phyloP scores from a whole-genome alignment of 345 rosid genomes.

The Hibiscus trionum region DNA sequence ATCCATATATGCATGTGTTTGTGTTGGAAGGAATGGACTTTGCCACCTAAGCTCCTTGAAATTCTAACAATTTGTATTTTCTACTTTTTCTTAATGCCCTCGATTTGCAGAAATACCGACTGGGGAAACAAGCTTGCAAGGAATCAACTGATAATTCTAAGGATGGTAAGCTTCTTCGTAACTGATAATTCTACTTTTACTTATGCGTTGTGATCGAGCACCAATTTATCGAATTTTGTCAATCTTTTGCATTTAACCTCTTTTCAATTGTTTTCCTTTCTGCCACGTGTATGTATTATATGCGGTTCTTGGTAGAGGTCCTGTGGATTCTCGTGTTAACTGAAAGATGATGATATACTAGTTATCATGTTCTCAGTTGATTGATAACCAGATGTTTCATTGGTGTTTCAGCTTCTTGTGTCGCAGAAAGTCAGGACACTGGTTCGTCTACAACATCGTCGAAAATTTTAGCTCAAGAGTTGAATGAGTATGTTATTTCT shows the following conservation, averaged over 20 bases:
- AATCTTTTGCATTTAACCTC: not conserved
- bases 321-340: not conserved
- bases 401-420: constrained; percentile 50
- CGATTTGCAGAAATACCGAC: constrained; percentile 64
- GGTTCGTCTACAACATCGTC: constrained; percentile 67
- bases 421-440: constrained; percentile 78
- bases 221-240: not conserved
- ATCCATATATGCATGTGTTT: not conserved
- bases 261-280: not conserved
- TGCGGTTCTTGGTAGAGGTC: not conserved
- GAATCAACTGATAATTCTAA: constrained; percentile 71
- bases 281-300: not conserved
- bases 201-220: not conserved
- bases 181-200: no score
- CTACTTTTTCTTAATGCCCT: constrained; percentile 1
- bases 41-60: not conserved
- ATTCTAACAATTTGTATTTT: constrained; percentile 6
- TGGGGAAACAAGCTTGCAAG: constrained; percentile 82
- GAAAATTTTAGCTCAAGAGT: constrained; percentile 55
- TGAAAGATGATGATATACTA: not conserved
- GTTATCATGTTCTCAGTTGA: not conserved
- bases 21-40: not conserved
- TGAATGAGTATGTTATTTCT: constrained; percentile 57
- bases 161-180: constrained; percentile 45
- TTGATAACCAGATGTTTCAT: constrained; percentile 12